A percentile compares a stretch with the other conserved stretches of the same genome.
These are phyloP conservation scores for Maudiozyma humilis DNA, from an alignment of 1,139 yeast genomes.

Conservation along the genomic window DNA sequence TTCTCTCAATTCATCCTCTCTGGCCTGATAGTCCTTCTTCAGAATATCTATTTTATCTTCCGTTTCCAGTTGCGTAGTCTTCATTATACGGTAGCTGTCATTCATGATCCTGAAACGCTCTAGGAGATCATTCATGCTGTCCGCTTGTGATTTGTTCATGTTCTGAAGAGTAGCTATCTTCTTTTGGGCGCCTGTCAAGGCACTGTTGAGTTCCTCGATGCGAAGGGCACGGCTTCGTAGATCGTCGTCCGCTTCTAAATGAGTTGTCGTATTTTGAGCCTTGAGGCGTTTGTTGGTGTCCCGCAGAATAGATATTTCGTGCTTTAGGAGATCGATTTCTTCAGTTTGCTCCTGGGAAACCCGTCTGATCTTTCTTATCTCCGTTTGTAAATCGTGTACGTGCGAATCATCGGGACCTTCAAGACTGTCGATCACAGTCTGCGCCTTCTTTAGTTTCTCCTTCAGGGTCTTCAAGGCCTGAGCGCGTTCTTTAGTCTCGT, in stretches of 20 bases:
- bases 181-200: conserved; percentile 9
- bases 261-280: neutral
- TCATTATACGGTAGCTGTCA: conserved; percentile 3
- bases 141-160: conserved; percentile 4
- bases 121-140: conserved; percentile 4
- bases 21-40: neutral
- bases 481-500: conserved; percentile 1
- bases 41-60: neutral
- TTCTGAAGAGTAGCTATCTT: conserved; percentile 8
- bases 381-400: conserved; percentile 15
- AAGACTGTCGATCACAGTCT: neutral
- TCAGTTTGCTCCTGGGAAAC: neutral
- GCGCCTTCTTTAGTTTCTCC: conserved; percentile 1
- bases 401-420: conserved; percentile 9
- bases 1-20: conserved; percentile 6
- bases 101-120: conserved; percentile 3
- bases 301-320: conserved; percentile 1
- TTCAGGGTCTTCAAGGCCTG: conserved; percentile 1
- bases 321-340: conserved; percentile 1
- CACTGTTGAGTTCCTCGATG: conserved; percentile 16
- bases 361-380: neutral
- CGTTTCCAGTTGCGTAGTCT: conserved; percentile 1
- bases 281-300: conserved; percentile 5
- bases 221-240: conserved; percentile 12
- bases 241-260: conserved; percentile 1